phyloP scores from a whole-genome alignment of 768 basidiomycete species.

The Tricholoma sp. region DNA sequence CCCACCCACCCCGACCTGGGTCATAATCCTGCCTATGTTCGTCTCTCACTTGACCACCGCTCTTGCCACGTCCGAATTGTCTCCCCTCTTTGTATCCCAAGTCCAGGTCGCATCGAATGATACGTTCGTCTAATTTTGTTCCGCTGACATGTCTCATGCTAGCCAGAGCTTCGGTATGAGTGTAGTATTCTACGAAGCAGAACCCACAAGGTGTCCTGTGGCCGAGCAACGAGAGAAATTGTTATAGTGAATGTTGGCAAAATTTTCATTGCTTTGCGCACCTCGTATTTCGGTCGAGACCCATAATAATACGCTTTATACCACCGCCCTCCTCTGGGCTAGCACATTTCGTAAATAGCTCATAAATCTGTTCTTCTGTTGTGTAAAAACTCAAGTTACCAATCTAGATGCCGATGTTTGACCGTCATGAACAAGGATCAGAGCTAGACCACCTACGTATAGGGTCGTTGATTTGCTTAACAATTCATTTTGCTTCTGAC shows the following conservation, averaged over 20 bases:
- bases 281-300: conserved; percentile 87
- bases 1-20: conserved; percentile 93
- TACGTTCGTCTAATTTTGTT: conserved; percentile 98
- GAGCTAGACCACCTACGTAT: conserved; percentile 59
- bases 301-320: conserved; percentile 94
- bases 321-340: conserved; percentile 84
- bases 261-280: conserved; percentile 18
- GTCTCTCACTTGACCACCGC: conserved; percentile 94
- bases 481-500: conserved; percentile 73
- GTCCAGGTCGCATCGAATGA: conserved; percentile 97
- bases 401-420: conserved; percentile 42
- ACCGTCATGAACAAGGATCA: conserved; percentile 15
- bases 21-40: conserved; percentile 98
- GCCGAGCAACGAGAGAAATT: conserved; percentile 5
- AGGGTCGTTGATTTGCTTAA: conserved; percentile 82
- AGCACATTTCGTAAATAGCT: conserved; percentile 87
- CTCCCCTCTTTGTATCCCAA: conserved; percentile 94
- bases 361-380: conserved; percentile 95
- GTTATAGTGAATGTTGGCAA: background rate
- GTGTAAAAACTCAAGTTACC: conserved; percentile 94
- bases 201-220: conserved; percentile 87
- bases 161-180: conserved; percentile 88
- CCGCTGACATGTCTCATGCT: conserved; percentile 93
- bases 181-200: conserved; percentile 96
- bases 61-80: conserved; percentile 96